Evolutionary conservation across 2,329 filamentous ascomycete genomes (phyloP), one percentile per base, ranked within the genome.

Genomic region (Pseudogymnoascus sp.): DNA sequence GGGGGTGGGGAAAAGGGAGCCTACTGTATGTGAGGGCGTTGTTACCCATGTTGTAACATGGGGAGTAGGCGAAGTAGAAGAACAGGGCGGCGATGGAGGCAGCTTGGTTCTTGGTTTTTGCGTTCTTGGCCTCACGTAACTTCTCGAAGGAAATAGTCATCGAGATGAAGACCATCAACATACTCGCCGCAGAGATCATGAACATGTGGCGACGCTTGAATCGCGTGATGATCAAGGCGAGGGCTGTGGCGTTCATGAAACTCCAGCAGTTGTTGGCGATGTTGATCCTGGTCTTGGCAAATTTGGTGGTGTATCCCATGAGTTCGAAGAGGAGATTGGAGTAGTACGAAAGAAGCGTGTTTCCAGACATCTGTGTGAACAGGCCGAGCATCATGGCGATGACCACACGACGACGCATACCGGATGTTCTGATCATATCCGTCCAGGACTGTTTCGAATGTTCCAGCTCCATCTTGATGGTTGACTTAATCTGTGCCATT

Each of bases 41-140:
- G 71, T 87, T 86, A n/a, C 84, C 85, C 59, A 88, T 78, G 67
- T 87, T 87, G 71, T 88, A 88, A 64, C 75, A 77, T 3, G 84
- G 82, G 8, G 78, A 79, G 71, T 86, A 88, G 3, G 78, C 75
- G 65, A 85, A 87, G 67, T 83, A 84, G 72, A 85, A 87, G 72
- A 87, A 80, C 33, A 86, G 68, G 38, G 77, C 72, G 5, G 75
- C 68, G 4, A 68, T 64, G 4, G 64, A 64, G 7, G 69, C 66
- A 16, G 60, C 49, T 28, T 61, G 62, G 16, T 68, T 68, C 1
- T 43, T 45, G 8, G 71, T 71, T 23, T 67, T 63, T 21, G 71
- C 70, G 59, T 71, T 68, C 67, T 72, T 63, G 55, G 74, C 72
- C 52, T 74, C 73, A 65, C 77, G 70, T 25, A 71, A 69, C 25